Base-by-base conservation (phyloP, 2,329 filamentous ascomycete species). In the Trichoderma endophyticum region DNA sequence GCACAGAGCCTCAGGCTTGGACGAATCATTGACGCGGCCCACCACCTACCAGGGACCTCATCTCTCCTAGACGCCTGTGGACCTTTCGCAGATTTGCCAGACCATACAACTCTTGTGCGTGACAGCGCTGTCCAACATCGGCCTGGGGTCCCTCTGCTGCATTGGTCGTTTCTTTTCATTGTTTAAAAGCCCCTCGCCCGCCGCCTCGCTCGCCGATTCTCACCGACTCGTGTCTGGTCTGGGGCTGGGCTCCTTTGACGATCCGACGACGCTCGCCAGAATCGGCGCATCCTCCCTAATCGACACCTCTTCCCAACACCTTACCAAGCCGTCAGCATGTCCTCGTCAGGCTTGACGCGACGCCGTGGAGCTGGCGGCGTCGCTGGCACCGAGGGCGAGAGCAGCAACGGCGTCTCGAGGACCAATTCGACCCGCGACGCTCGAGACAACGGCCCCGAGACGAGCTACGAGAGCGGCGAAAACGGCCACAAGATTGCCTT, bases 401-500 rank as follows among this genome's bases (percentile, higher is more conserved):
- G 89, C 79, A 83, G 81, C 80, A 84, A 83, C 74, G 82, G 82
- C 56, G 78, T 90, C 74, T 86, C 89, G 85, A 84, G 87, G 78
- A 83, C 89, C 85, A 86, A 89, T 78, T 86, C 86, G 60, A 82
- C 86, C 73, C 83, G 81, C 78, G 87, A 87, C 79, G 81, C 83
- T 78, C 84, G 83, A 79, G 88, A 89, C 78, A 84, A 78, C 79
- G 85, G 81, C 75, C 89, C 89, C 78, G 90, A 91, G 84, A 98
- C 96, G 73, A 95, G 92, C 79, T 98, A 97, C 86, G 92, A 95
- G 84, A 94, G 87, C 80, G 88, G 92, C 82, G 95, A 97, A 84
- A 98, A 98, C 85, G 96, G 96, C 76, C 96, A 98, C 88, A 97
- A 97, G 87, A 98, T 99, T 82, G 96, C 95, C 72, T 99, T 94